Conservation (phyloP, 163 green algal genomes). For the Scenedesmus sp. region DNA sequence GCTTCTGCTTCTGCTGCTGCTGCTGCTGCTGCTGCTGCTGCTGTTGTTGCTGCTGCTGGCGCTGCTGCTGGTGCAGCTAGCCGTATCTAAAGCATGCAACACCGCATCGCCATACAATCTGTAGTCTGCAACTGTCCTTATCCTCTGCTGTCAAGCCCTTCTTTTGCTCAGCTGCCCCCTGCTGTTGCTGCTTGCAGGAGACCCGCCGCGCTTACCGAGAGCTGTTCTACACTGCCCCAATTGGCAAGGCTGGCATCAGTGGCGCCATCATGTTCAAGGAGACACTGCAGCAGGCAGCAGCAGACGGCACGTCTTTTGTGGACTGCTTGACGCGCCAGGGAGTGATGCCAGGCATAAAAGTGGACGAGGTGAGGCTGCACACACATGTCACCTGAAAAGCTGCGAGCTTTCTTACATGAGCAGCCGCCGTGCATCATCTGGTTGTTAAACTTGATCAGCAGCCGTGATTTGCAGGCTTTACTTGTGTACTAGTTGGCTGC, state of each 20-base stretch:
- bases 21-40: not conserved
- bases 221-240: conserved; percentile 76
- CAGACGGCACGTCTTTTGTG: conserved; percentile 79
- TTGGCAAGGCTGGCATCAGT: conserved; percentile 65
- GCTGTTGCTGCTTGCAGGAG: conserved; percentile 56
- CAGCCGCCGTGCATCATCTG: not conserved
- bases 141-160: too few species aligned
- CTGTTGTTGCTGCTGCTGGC: not conserved
- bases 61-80: too few species aligned
- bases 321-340: conserved; percentile 74
- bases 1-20: not conserved
- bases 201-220: conserved; percentile 79
- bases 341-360: conserved; percentile 87
- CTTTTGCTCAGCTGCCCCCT: not conserved
- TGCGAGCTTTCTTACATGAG: not conserved
- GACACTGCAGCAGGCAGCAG: conserved; percentile 73
- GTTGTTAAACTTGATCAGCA: not conserved
- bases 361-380: conserved; percentile 75
- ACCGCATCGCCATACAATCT: too few species aligned
- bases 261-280: conserved; percentile 92
- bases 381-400: not conserved
- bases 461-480: too few species aligned
- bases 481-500: too few species aligned
- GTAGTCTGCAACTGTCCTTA: too few species aligned
- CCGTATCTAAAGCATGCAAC: too few species aligned